Percentiles rank a stretch among this genome's conserved stretches.
Evolutionary conservation across 2,329 filamentous ascomycete genomes (phyloP).

Genomic region (Zymoseptoria pseudotritici): DNA sequence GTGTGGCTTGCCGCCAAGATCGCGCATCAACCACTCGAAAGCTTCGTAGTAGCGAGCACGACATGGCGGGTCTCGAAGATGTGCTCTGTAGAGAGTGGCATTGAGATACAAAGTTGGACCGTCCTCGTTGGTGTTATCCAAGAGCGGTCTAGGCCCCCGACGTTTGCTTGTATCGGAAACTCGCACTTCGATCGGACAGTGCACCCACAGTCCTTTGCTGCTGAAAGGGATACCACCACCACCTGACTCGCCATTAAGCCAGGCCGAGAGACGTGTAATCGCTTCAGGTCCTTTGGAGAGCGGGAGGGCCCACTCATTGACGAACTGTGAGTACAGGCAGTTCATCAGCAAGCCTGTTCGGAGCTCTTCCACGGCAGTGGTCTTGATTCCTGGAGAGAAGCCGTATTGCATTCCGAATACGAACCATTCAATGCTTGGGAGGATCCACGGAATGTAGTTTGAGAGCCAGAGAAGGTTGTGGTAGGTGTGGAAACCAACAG

Average conservation of each 20-base stretch:
- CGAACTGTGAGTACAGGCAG: constrained; percentile 95
- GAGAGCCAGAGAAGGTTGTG: constrained; percentile 80
- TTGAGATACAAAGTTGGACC: constrained; percentile 81
- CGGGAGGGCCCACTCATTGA: constrained; percentile 96
- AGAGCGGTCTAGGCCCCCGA: constrained; percentile 49
- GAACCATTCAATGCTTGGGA: constrained; percentile 91
- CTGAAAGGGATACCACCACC: constrained; percentile 67
- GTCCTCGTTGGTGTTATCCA: constrained; percentile 63
- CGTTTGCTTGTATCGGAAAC: constrained; percentile 60
- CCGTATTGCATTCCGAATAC: constrained; percentile 97
- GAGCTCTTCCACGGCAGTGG: constrained; percentile 71
- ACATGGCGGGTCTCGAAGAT: constrained; percentile 69
- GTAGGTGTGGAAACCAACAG: constrained; percentile 80
- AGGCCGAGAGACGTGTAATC: constrained; percentile 71
- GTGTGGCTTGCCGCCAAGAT: constrained; percentile 73
- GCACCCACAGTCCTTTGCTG: constrained; percentile 72
- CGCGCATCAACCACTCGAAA: constrained; percentile 85
- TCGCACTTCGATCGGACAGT: constrained; percentile 88
- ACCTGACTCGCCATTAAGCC: constrained; percentile 72
- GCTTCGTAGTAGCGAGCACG: constrained; percentile 73
- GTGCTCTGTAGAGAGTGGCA: constrained; percentile 80
- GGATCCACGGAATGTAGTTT: constrained; percentile 67
- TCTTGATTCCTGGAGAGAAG: constrained; percentile 62
- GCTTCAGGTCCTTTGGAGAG: constrained; percentile 81
- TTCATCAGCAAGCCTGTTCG: constrained; percentile 84